These are phyloP conservation scores for Eremomyces bilateralis DNA, from an alignment of 495 filamentous ascomycete species.

Conservation along the genomic window DNA sequence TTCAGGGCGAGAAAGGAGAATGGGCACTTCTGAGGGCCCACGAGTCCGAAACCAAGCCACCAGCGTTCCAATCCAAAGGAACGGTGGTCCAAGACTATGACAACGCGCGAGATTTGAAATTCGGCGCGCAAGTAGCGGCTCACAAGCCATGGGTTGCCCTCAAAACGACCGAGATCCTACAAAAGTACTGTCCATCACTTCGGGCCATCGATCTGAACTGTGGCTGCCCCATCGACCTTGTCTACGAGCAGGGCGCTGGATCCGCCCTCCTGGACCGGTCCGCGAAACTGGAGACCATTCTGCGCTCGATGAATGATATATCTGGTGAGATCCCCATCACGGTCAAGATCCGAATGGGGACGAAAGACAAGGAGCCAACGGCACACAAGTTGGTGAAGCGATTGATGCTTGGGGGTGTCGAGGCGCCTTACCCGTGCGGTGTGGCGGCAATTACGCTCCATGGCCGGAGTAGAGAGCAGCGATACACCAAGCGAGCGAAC, in stretches of 20 bases:
- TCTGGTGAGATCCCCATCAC: slow-evolving; percentile 75
- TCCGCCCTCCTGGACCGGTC: slow-evolving; percentile 80
- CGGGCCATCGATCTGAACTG: slow-evolving; percentile 89
- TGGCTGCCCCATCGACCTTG: slow-evolving; percentile 86
- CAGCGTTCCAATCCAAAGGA: slow-evolving; percentile 25
- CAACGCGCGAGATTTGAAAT: slow-evolving; percentile 60
- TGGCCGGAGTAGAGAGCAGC: slow-evolving; percentile 78
- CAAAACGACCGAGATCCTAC: slow-evolving; percentile 67
- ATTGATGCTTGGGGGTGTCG: slow-evolving; percentile 55
- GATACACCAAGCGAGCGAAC: slow-evolving; percentile 73
- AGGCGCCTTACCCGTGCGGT: slow-evolving; percentile 49
- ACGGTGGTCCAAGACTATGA: slow-evolving; percentile 34
- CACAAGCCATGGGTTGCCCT: slow-evolving; percentile 73
- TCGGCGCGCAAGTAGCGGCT: slow-evolving; percentile 78
- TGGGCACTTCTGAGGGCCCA: slow-evolving; percentile 91
- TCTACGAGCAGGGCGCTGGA: slow-evolving; percentile 68
- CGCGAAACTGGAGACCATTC: slow-evolving; percentile 70
- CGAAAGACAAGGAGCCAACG: slow-evolving; percentile 54
- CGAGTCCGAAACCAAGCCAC: slow-evolving; percentile 50
- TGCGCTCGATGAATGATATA: slow-evolving; percentile 85
- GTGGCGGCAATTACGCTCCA: slow-evolving; percentile 87
- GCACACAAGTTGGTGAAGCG: slow-evolving; percentile 63
- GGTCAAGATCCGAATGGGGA: slow-evolving; percentile 85
- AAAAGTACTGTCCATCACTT: slow-evolving; percentile 51
- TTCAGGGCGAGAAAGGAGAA: slow-evolving; percentile 80